Percentiles rank a stretch among this genome's conserved stretches.
Evolutionary conservation across 2,329 filamentous ascomycete species (phyloP).

Genomic region (Penicillium sp.): DNA sequence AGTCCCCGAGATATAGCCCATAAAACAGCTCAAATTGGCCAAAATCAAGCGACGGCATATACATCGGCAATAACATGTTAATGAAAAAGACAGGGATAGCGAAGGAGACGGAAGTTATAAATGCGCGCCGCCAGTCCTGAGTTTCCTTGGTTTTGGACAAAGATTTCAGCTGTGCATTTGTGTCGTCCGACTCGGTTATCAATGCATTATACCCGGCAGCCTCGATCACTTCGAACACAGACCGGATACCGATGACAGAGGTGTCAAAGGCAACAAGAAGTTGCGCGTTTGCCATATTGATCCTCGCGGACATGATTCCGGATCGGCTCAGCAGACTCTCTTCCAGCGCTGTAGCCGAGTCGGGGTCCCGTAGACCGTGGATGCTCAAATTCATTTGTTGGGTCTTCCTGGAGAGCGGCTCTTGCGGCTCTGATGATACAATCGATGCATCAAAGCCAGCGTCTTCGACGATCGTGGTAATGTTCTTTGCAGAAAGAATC

Average conservation of each 20-base stretch:
- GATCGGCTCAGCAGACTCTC: slow-evolving; percentile 56
- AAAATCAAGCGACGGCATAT: slow-evolving; percentile 67
- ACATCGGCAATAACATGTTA: slow-evolving; percentile 93
- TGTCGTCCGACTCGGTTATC: slow-evolving; percentile 86
- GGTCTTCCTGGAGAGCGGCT: slow-evolving; percentile 49
- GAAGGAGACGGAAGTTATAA: slow-evolving; percentile 70
- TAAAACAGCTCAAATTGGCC: slow-evolving; percentile 60
- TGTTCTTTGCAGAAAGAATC: slow-evolving; percentile 65
- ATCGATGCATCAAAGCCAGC: slow-evolving; percentile 80
- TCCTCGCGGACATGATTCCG: slow-evolving; percentile 66
- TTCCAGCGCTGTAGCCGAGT: slow-evolving; percentile 67
- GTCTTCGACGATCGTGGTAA: slow-evolving; percentile 79
- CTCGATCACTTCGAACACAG: slow-evolving; percentile 76
- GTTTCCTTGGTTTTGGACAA: slow-evolving; percentile 95
- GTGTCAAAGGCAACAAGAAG: slow-evolving; percentile 69
- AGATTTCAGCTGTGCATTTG: slow-evolving; percentile 92
- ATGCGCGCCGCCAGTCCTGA: slow-evolving; percentile 80
- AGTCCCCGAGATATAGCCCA: slow-evolving; percentile 81
- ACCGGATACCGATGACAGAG: slow-evolving; percentile 67
- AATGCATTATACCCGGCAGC: slow-evolving; percentile 80
- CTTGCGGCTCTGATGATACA: slow-evolving; percentile 66
- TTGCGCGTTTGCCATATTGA: slow-evolving; percentile 68
- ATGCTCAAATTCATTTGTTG: slow-evolving; percentile 72
- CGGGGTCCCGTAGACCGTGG: slow-evolving; percentile 69
- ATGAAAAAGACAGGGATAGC: slow-evolving; percentile 86